phyloP scores from a whole-genome alignment of 2,329 filamentous ascomycete species.

The Cordyceps pruinosa region DNA sequence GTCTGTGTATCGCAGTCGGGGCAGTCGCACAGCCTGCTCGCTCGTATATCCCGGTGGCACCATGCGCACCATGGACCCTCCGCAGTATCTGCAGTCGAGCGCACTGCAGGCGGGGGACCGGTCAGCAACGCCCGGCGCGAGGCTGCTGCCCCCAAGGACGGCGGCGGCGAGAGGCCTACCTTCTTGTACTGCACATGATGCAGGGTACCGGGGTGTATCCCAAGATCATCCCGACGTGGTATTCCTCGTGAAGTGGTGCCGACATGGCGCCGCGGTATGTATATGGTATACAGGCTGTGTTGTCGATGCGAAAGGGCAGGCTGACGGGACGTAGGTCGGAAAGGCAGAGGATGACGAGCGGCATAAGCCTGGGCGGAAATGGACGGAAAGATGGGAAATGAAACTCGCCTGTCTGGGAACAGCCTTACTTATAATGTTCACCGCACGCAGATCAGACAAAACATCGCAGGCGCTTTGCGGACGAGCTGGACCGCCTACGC shows the following conservation, averaged over 20 bases:
- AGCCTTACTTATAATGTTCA: neutral
- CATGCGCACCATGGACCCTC: conserved; percentile 10
- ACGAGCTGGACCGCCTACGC: neutral
- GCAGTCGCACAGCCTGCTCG: conserved; percentile 7
- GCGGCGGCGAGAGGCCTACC: neutral
- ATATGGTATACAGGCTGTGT: neutral
- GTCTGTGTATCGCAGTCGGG: conserved; percentile 6
- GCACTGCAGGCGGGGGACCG: neutral
- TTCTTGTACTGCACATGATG: conserved; percentile 9
- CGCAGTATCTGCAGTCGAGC: conserved; percentile 7
- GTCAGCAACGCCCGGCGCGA: neutral
- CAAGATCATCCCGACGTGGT: conserved; percentile 3
- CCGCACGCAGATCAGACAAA: neutral
- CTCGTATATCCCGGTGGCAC: conserved; percentile 10
- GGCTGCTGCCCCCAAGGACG: too few relatives aligned
- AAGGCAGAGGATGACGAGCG: neutral
- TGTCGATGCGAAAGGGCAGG: neutral
- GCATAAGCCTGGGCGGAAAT: neutral
- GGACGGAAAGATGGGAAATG: neutral
- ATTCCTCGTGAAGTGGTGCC: neutral
- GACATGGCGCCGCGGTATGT: neutral
- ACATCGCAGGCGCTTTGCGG: neutral
- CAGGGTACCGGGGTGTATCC: conserved; percentile 8
- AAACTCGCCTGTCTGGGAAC: neutral
- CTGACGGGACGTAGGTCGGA: neutral